Conservation (phyloP, 192 early-diverging fungal species). For the Coemansia sp. region DNA sequence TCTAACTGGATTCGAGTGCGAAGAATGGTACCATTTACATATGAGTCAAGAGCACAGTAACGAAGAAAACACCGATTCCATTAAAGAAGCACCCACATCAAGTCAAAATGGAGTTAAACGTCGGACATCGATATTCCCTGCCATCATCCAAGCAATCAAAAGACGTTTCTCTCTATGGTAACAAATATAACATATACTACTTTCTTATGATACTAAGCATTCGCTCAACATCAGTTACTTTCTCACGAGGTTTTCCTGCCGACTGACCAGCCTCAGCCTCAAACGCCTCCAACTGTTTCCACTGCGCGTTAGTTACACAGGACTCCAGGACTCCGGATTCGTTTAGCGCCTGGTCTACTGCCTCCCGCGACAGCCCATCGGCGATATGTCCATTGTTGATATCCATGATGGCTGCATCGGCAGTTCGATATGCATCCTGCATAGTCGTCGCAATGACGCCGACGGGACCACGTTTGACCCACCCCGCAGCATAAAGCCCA, state of each 20-base stretch:
- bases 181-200: background rate
- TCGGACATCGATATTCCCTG: slow-evolving; percentile 24
- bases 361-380: background rate
- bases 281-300: slow-evolving; percentile 79
- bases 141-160: slow-evolving; percentile 34
- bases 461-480: slow-evolving; percentile 94
- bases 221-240: slow-evolving; percentile 64
- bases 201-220: slow-evolving; percentile 61
- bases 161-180: slow-evolving; percentile 34
- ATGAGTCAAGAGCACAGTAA: slow-evolving; percentile 44
- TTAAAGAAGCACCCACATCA: background rate
- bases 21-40: slow-evolving; percentile 52
- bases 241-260: slow-evolving; percentile 84
- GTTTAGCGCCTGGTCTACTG: slow-evolving; percentile 32
- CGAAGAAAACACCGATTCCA: background rate
- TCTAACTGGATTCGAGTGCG: slow-evolving; percentile 45
- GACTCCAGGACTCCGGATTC: slow-evolving; percentile 30
- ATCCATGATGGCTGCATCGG: slow-evolving; percentile 72
- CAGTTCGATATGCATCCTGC: slow-evolving; percentile 92
- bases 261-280: slow-evolving; percentile 69
- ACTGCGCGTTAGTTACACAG: slow-evolving; percentile 72
- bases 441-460: slow-evolving; percentile 96
- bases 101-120: background rate
- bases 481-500: slow-evolving; percentile 88
- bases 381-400: slow-evolving; percentile 53